phyloP scores from a whole-genome alignment of 768 basidiomycete genomes.

The Aureoboletus auriporus region DNA sequence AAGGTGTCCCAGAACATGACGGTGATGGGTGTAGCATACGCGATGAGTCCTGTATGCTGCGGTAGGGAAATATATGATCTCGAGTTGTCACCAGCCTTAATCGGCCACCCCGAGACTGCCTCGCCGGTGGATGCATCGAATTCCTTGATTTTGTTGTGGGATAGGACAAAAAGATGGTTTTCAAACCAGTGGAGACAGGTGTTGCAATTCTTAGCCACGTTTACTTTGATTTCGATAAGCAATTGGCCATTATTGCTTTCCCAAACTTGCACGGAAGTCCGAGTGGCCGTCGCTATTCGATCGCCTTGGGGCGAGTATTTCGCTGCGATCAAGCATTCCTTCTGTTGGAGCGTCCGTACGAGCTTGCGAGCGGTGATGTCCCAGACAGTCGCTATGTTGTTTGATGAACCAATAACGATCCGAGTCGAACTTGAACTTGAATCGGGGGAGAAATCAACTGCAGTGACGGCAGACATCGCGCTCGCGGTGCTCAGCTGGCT shows the following conservation, averaged over 20 bases:
- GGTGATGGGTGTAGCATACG: background rate
- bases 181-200: slow-evolving; percentile 1
- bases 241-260: background rate
- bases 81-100: too few relatives aligned
- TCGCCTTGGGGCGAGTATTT: slow-evolving; percentile 1
- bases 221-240: background rate
- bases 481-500: too few relatives aligned
- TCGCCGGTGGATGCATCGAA: background rate
- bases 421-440: too few relatives aligned
- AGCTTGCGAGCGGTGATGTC: background rate
- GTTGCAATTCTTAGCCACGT: background rate
- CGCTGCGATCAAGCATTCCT: background rate
- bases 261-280: background rate
- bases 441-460: slow-evolving; percentile 6
- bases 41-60: background rate
- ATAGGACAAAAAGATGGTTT: background rate
- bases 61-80: background rate
- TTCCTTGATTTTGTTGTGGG: background rate
- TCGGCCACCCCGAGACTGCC: background rate
- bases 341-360: background rate
- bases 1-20: background rate
- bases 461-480: too few relatives aligned
- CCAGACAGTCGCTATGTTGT: background rate
- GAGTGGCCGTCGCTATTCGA: slow-evolving; percentile 4
- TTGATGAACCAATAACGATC: background rate